phyloP scores from a whole-genome alignment of 176 grass and related monocot species.

The Hyparrhenia diplandra region DNA sequence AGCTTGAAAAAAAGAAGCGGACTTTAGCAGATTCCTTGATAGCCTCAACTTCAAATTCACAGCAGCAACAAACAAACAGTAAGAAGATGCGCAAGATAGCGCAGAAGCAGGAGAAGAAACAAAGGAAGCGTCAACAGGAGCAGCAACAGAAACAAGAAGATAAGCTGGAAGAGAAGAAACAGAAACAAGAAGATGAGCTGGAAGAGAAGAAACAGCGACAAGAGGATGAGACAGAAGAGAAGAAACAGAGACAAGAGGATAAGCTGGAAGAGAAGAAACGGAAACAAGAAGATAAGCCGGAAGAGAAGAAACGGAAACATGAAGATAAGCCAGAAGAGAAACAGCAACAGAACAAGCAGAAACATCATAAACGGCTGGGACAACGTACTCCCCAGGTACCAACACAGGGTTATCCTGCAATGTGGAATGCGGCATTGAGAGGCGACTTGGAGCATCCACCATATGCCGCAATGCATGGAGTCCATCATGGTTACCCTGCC shows the following conservation, averaged over 20 bases:
- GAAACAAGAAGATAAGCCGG: background rate
- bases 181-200: background rate
- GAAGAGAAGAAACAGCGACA: too few relatives aligned
- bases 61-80: background rate
- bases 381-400: background rate
- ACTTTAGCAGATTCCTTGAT: background rate
- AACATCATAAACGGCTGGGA: background rate
- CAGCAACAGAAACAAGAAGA: background rate
- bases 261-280: background rate
- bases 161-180: background rate
- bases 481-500: background rate
- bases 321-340: background rate
- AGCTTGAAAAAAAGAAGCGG: conserved; percentile 24
- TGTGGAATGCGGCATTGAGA: background rate
- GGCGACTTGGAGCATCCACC: background rate
- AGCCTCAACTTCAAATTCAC: conserved; percentile 13
- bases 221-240: background rate
- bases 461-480: conserved; percentile 10
- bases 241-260: background rate
- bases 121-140: background rate
- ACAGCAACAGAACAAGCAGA: background rate
- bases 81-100: background rate
- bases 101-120: background rate
- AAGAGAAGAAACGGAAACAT: background rate
- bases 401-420: background rate